Evolutionary conservation across 768 basidiomycete genomes (phyloP), one percentile per base, ranked within the genome.

Genomic region (Kondoa subrosea): DNA sequence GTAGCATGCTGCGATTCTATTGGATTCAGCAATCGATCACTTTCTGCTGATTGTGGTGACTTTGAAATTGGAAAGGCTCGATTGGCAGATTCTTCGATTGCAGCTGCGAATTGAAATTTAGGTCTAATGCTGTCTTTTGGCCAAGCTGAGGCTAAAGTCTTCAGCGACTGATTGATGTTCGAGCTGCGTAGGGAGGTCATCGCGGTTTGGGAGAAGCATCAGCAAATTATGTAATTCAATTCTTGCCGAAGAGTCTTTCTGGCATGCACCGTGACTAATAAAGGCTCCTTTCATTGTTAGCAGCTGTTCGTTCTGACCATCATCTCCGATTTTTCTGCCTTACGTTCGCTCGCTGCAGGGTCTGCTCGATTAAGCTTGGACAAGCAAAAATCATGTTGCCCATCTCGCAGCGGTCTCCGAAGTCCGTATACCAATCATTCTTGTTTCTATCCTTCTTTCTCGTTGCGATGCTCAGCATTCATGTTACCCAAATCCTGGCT

Each of bases 391-490:
- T n/a, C n/a, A n/a, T n/a, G n/a, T n/a, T n/a, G n/a, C n/a, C n/a
- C n/a, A n/a, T n/a, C n/a, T n/a, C n/a, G n/a, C n/a, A n/a, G n/a
- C n/a, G n/a, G n/a, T n/a, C n/a, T n/a, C n/a, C n/a, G n/a, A n/a
- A n/a, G n/a, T n/a, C n/a, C n/a, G n/a, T n/a, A n/a, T n/a, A n/a
- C n/a, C n/a, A n/a, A n/a, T n/a, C n/a, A n/a, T n/a, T n/a, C n/a
- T n/a, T n/a, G 40, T 21, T 50, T 50, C 40, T 50, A 21, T 50
- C 12, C 40, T 50, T 68, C 34, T 68, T 68, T 57, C 27, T 31
- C 21, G 2, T 17, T 3, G 50, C 26, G 21, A 69, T 69, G 57
- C 14, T 69, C 27, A 57, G 66, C 4, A 31, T 66, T 4, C 69
- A 69, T 32, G 17, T 57, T 8, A 21, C 62, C 17, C 69, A 69